Conservation (phyloP, 2,329 filamentous ascomycete genomes). For the Rhinocladiella mackenziei region DNA sequence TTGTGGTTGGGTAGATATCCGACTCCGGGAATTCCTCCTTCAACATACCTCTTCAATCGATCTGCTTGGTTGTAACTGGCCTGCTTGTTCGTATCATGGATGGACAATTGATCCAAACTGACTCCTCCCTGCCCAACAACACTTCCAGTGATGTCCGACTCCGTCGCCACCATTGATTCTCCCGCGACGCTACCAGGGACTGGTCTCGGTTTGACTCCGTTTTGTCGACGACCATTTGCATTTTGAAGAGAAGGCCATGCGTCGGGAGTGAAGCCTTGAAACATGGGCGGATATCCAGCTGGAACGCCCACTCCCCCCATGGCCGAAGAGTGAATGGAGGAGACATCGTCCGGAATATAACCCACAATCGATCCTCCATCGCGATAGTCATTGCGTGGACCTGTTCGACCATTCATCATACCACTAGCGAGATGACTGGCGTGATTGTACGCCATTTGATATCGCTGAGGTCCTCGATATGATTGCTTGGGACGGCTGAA, state of each 20-base stretch:
- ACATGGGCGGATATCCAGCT: constrained; percentile 88
- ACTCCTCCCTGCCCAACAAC: constrained; percentile 81
- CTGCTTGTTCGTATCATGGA: constrained; percentile 66
- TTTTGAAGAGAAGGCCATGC: constrained; percentile 81
- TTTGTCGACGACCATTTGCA: constrained; percentile 54
- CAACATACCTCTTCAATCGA: constrained; percentile 89
- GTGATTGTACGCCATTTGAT: constrained; percentile 73
- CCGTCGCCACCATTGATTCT: constrained; percentile 87
- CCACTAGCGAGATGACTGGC: constrained; percentile 57
- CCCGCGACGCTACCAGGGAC: constrained; percentile 77
- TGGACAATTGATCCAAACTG: constrained; percentile 70
- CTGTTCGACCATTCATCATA: constrained; percentile 48
- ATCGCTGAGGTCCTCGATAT: constrained; percentile 83
- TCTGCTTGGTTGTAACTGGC: constrained; percentile 76
- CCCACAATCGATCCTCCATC: constrained; percentile 88
- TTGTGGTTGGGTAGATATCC: constrained; percentile 60
- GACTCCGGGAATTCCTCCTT: constrained; percentile 69
- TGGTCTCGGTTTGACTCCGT: constrained; percentile 63
- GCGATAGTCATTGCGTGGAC: constrained; percentile 48
- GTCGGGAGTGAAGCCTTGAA: constrained; percentile 83
- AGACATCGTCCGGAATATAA: constrained; percentile 95
- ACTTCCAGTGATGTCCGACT: constrained; percentile 78
- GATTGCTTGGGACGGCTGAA: constrained; percentile 91
- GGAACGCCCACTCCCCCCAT: constrained; percentile 79
- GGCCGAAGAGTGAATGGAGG: constrained; percentile 87